Percentiles rank a stretch among this genome's conserved stretches.
Conservation (phyloP, 805 yeast genomes). For the Priceomyces melissophilus region DNA sequence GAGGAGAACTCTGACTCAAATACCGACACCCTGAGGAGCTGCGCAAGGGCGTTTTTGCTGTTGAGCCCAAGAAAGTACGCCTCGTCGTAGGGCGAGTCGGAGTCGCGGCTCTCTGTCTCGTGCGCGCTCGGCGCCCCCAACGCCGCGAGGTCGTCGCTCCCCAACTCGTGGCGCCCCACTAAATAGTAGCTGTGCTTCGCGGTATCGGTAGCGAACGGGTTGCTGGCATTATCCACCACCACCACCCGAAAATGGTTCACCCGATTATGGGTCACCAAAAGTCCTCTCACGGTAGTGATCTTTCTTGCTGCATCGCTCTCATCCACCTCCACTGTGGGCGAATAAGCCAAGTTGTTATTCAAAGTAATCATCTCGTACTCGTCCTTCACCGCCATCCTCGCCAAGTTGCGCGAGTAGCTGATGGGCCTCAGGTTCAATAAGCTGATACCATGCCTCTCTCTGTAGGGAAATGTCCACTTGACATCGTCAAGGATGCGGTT, state of each 20-base stretch:
- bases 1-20: conserved; percentile 47
- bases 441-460: conserved; percentile 10
- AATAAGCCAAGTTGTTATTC: conserved; percentile 30
- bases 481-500: conserved; percentile 68
- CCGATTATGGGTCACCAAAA: conserved; percentile 19
- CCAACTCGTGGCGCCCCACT: not conserved
- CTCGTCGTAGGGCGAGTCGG: conserved; percentile 25
- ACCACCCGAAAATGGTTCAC: conserved; percentile 30
- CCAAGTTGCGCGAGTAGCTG: conserved; percentile 30
- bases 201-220: conserved; percentile 13
- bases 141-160: not conserved
- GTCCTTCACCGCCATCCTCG: conserved; percentile 10
- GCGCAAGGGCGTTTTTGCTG: conserved; percentile 20
- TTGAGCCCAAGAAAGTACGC: conserved; percentile 26
- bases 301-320: conserved; percentile 15
- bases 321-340: conserved; percentile 27
- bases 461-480: conserved; percentile 28
- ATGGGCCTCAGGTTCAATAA: conserved; percentile 31
- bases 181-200: conserved; percentile 38
- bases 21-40: conserved; percentile 49
- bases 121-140: not conserved
- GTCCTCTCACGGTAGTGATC: conserved; percentile 28
- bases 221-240: conserved; percentile 20
- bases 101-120: not conserved
- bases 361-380: conserved; percentile 27